A percentile compares a stretch with the other conserved stretches of the same genome.
phyloP scores from a whole-genome alignment of 1,284 basidiomycete genomes.

The Ganoderma sinense region DNA sequence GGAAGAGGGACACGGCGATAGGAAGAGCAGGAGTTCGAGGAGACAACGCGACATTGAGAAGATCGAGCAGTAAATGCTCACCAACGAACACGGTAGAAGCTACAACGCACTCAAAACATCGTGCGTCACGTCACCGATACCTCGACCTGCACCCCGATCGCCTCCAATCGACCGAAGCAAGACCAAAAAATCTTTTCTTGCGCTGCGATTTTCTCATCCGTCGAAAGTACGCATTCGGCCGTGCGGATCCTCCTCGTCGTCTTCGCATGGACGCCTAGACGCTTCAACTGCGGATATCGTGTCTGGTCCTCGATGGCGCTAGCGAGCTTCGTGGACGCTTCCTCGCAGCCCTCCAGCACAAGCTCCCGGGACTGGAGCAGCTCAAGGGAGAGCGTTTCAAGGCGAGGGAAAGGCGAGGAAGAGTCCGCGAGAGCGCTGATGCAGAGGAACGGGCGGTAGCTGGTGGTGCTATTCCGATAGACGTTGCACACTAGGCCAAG shows the following conservation, averaged over 20 bases:
- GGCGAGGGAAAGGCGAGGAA: background rate
- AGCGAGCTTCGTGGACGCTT: background rate
- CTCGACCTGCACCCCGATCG: background rate
- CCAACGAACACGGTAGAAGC: background rate
- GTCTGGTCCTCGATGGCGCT: background rate
- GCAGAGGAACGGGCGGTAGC: background rate
- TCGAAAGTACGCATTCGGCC: background rate
- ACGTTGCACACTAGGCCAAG: background rate
- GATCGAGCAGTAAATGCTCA: background rate
- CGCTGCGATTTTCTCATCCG: background rate
- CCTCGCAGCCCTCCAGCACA: background rate
- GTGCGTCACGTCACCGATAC: background rate
- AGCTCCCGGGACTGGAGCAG: background rate
- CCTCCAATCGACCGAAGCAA: background rate
- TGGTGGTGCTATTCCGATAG: too few species aligned
- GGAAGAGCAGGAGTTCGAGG: too few species aligned
- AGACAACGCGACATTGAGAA: too few species aligned
- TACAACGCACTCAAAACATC: background rate
- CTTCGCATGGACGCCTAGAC: background rate
- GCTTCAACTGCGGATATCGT: background rate
- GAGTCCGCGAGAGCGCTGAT: background rate
- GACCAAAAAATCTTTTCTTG: background rate
- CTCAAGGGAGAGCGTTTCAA: background rate
- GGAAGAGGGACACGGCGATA: too few species aligned
- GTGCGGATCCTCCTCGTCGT: background rate